Conservation (phyloP, 768 basidiomycete genomes). For the Mycena leptocephala region DNA sequence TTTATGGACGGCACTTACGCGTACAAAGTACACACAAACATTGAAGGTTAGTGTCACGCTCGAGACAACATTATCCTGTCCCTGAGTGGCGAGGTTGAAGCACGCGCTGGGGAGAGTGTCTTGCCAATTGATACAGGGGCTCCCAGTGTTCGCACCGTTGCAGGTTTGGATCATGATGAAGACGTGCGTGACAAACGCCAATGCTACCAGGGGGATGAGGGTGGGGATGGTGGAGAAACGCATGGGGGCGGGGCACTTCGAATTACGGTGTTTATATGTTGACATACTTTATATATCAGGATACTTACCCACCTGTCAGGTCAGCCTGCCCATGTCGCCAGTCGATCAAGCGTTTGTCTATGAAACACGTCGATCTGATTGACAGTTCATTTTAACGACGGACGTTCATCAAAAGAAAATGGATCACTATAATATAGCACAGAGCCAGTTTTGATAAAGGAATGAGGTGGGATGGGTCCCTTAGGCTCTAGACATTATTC, state of each 20-base stretch:
- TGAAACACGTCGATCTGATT: neutral
- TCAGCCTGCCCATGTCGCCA: neutral
- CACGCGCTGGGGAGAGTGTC: slow-evolving; percentile 17
- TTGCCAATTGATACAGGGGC: slow-evolving; percentile 16
- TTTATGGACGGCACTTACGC: neutral
- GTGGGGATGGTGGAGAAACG: neutral
- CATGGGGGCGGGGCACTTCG: neutral
- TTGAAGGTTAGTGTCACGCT: slow-evolving; percentile 4
- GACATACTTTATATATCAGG: neutral
- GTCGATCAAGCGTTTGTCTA: too few species aligned
- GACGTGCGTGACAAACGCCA: neutral
- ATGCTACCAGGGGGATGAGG: neutral
- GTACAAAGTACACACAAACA: neutral
- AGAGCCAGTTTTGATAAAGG: too few species aligned
- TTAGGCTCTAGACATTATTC: too few species aligned
- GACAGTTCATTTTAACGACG: too few species aligned
- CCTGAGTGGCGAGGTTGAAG: slow-evolving; percentile 14
- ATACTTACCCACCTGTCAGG: neutral
- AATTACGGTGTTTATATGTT: neutral
- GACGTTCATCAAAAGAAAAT: too few species aligned
- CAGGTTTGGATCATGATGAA: slow-evolving; percentile 15
- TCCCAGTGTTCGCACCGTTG: slow-evolving; percentile 13
- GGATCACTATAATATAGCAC: too few species aligned
- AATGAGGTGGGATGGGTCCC: too few species aligned
- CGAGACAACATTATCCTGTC: slow-evolving; percentile 23